Evolutionary conservation across 1,284 basidiomycete genomes (phyloP).

Genomic region (Erythrobasidium hasegawianum): DNA sequence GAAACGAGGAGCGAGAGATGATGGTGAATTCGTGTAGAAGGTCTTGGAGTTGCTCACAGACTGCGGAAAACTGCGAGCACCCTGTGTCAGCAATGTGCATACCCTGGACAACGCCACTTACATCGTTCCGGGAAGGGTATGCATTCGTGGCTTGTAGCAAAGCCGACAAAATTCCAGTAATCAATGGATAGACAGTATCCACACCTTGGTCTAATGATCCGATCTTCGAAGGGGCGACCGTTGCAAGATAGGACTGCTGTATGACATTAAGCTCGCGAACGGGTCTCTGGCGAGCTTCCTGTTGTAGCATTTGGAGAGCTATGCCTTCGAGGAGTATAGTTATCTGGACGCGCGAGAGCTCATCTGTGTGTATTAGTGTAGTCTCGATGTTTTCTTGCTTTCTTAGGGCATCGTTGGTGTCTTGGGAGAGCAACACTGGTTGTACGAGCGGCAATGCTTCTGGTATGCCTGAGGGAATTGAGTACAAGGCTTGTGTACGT

Average conservation of each 20-base stretch:
- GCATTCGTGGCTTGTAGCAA: too few relatives aligned
- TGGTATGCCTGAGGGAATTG: too few relatives aligned
- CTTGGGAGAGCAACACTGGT: background rate
- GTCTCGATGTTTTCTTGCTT: too few relatives aligned
- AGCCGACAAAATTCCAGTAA: background rate
- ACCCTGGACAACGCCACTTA: too few relatives aligned
- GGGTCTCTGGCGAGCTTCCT: background rate
- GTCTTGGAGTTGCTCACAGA: background rate
- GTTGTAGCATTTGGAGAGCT: too few relatives aligned
- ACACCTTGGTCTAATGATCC: conserved; percentile 1
- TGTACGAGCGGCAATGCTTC: too few relatives aligned
- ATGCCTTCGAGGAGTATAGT: too few relatives aligned
- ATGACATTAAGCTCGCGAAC: background rate
- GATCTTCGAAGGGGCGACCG: conserved; percentile 5
- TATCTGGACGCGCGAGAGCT: too few relatives aligned
- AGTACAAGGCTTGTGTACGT: too few relatives aligned
- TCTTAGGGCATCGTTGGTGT: conserved; percentile 10
- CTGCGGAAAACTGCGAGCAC: background rate
- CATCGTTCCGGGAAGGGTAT: too few relatives aligned
- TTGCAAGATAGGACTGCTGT: conserved; percentile 5
- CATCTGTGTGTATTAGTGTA: too few relatives aligned
- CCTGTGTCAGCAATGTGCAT: background rate
- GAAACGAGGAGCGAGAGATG: background rate
- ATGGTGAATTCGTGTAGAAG: background rate
- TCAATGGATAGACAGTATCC: conserved; percentile 3